Evolutionary conservation across 2,329 filamentous ascomycete genomes (phyloP).

Genomic region (Botrytis porri): DNA sequence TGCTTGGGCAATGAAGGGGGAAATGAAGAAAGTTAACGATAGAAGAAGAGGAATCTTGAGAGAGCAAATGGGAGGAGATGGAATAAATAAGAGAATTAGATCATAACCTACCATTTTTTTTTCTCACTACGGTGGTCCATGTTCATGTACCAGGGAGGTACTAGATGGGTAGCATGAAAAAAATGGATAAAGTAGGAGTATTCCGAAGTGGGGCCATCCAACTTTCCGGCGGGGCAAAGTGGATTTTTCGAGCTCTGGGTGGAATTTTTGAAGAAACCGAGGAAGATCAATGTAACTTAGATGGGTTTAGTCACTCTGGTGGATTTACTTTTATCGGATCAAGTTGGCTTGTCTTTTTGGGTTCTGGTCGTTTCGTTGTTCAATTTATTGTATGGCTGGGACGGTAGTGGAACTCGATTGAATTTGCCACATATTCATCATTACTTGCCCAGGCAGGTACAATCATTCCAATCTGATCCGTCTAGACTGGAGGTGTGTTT

Average conservation of each 20-base stretch:
- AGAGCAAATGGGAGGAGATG: background rate
- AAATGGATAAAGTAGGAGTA: conserved; percentile 2
- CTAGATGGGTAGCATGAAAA: conserved; percentile 3
- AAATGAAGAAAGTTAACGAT: background rate
- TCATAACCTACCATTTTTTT: background rate
- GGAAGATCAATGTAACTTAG: background rate
- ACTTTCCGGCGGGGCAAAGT: conserved; percentile 6
- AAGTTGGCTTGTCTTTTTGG: background rate
- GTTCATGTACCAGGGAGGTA: background rate
- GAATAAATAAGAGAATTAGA: conserved; percentile 1
- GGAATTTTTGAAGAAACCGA: background rate
- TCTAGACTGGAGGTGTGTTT: background rate
- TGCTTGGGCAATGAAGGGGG: conserved; percentile 12
- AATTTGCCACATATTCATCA: background rate
- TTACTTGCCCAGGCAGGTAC: background rate
- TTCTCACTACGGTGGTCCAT: background rate
- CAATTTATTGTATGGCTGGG: background rate
- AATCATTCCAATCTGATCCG: background rate
- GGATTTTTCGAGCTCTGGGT: background rate
- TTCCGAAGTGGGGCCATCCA: background rate
- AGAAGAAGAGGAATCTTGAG: background rate
- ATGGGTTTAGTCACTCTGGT: background rate
- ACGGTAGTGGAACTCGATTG: background rate
- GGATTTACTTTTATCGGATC: background rate
- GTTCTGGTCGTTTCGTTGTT: background rate